Evolutionary conservation across 2,329 filamentous ascomycete species (phyloP).

Genomic region (Fusarium sp.): DNA sequence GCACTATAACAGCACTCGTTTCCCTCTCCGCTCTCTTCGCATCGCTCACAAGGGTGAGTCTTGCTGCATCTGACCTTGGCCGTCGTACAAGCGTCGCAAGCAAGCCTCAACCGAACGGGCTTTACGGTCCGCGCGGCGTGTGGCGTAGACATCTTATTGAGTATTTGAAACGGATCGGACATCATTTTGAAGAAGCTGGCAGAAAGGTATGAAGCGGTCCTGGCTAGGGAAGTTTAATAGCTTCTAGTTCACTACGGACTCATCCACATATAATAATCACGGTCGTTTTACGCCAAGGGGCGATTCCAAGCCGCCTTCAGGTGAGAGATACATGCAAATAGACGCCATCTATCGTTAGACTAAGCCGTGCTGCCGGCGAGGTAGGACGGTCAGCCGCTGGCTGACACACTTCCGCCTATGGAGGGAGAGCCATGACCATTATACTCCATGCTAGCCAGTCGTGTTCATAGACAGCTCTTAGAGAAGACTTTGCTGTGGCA

Average conservation of each 20-base stretch:
- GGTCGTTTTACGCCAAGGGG: not conserved
- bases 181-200: not conserved
- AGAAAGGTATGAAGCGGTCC: not conserved
- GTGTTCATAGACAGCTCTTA: not conserved
- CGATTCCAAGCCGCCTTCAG: slow-evolving; percentile 4
- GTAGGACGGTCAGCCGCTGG: slow-evolving; percentile 31
- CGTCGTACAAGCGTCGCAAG: slow-evolving; percentile 39
- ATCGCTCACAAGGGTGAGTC: slow-evolving; percentile 39
- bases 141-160: slow-evolving; percentile 2
- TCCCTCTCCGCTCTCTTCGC: slow-evolving; percentile 29
- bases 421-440: slow-evolving; percentile 1
- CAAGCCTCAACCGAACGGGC: slow-evolving; percentile 33
- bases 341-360: slow-evolving; percentile 10
- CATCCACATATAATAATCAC: slow-evolving; percentile 19
- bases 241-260: not conserved
- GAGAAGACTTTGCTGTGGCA: too few relatives aligned
- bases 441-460: not conserved
- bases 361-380: slow-evolving; percentile 25
- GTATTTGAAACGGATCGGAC: slow-evolving; percentile 15
- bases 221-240: not conserved
- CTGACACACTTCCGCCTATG: slow-evolving; percentile 14
- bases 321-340: slow-evolving; percentile 6
- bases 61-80: slow-evolving; percentile 41
- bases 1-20: slow-evolving; percentile 32
- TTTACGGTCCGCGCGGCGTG: slow-evolving; percentile 16